Conservation (phyloP, 805 yeast species). For the Maudiozyma bulderi region DNA sequence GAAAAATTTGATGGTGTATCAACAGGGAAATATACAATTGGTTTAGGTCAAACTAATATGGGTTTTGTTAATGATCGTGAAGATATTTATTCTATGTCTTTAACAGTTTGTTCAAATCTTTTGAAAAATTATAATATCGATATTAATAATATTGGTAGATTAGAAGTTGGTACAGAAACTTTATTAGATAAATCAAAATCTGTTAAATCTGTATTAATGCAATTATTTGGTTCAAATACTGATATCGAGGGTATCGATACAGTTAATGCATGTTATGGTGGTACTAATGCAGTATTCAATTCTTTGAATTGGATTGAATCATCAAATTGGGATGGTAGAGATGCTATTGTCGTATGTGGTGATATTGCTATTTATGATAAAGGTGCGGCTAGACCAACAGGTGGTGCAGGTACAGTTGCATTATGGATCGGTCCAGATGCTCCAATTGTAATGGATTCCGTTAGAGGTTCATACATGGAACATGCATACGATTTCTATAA, state of each 20-base stretch:
- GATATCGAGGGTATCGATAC: slow-evolving; percentile 96
- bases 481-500: slow-evolving; percentile 97
- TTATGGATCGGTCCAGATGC: slow-evolving; percentile 94
- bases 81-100: slow-evolving; percentile 88
- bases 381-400: slow-evolving; percentile 98
- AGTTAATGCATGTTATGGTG: slow-evolving; percentile 96
- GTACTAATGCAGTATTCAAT: slow-evolving; percentile 90
- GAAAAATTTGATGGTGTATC: slow-evolving; percentile 81
- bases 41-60: slow-evolving; percentile 98
- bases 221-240: slow-evolving; percentile 66
- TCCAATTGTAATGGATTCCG: slow-evolving; percentile 82
- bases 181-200: slow-evolving; percentile 93
- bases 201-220: slow-evolving; percentile 92
- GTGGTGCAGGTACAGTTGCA: slow-evolving; percentile 98
- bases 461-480: slow-evolving; percentile 89
- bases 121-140: slow-evolving; percentile 77
- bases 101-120: slow-evolving; percentile 76
- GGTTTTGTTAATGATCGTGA: slow-evolving; percentile 94
- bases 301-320: slow-evolving; percentile 95
- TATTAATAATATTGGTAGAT: slow-evolving; percentile 73
- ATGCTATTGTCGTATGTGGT: slow-evolving; percentile 93
- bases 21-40: slow-evolving; percentile 94
- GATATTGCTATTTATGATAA: slow-evolving; percentile 95
- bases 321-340: slow-evolving; percentile 95
- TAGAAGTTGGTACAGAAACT: slow-evolving; percentile 98